Evolutionary conservation across 2,329 filamentous ascomycete genomes (phyloP).

Genomic region (Colletotrichum spinosum): DNA sequence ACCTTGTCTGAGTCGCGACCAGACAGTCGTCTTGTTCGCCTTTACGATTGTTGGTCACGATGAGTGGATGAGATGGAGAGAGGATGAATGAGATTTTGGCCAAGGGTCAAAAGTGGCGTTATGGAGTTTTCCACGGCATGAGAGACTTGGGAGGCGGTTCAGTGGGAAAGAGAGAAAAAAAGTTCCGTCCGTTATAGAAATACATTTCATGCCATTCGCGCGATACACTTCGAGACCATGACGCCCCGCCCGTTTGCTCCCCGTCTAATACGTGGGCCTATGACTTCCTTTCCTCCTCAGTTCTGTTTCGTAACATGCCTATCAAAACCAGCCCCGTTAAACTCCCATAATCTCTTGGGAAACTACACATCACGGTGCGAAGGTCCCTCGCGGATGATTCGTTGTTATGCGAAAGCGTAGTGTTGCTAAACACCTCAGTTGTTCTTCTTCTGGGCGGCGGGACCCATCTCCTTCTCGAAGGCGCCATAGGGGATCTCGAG

Average conservation of each 20-base stretch:
- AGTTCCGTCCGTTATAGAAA: conserved; percentile 29
- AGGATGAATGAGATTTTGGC: not conserved
- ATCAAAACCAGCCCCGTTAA: conserved; percentile 33
- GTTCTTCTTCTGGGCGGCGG: conserved; percentile 91
- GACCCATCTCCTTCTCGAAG: conserved; percentile 96
- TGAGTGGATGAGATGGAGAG: not conserved
- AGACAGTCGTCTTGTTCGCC: no score
- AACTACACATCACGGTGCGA: conserved; percentile 26
- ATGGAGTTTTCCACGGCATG: conserved; percentile 28
- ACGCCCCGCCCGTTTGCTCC: not conserved
- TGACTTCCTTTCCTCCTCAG: conserved; percentile 10
- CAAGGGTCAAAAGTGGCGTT: conserved; percentile 19
- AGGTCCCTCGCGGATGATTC: not conserved
- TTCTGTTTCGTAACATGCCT: conserved; percentile 19
- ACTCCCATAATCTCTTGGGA: conserved; percentile 33
- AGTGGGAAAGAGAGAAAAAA: conserved; percentile 8
- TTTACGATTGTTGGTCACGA: not conserved
- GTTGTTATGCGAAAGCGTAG: not conserved
- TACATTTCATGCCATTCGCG: conserved; percentile 32
- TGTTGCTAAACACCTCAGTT: conserved; percentile 67
- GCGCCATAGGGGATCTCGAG: conserved; percentile 92
- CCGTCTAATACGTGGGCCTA: conserved; percentile 8
- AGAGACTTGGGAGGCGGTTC: conserved; percentile 19
- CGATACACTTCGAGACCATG: conserved; percentile 13
- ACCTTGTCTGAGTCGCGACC: conserved; percentile 72